A percentile compares a stretch with the other conserved stretches of the same genome.
These are phyloP conservation scores for Phytophthora capsici DNA, from an alignment of 352 stramenopile genomes.

Conservation along the genomic window DNA sequence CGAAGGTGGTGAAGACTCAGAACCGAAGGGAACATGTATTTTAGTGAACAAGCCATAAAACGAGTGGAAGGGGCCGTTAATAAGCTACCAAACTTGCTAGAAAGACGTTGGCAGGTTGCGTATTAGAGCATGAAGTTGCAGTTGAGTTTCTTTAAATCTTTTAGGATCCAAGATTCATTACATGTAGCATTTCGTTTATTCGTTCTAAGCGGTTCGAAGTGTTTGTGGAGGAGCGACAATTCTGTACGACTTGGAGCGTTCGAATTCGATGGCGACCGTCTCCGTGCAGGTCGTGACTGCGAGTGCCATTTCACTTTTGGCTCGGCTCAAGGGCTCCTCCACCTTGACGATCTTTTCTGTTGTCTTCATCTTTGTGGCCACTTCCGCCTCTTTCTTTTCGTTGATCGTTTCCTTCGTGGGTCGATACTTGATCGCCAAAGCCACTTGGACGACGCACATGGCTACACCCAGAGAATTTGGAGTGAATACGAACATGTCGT, in stretches of 20 bases:
- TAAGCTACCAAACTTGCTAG: no score
- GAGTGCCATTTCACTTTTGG: not conserved
- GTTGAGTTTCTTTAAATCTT: no score
- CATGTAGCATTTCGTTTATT: no score
- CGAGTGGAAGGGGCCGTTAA: not conserved
- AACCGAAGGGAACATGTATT: slow-evolving; percentile 8
- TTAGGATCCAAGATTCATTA: no score
- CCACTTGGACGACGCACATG: slow-evolving; percentile 36
- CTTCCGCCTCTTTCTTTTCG: not conserved
- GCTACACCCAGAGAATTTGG: slow-evolving; percentile 45
- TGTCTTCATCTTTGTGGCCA: slow-evolving; percentile 7
- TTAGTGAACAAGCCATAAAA: not conserved
- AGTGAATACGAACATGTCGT: slow-evolving; percentile 50
- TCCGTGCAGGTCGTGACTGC: not conserved
- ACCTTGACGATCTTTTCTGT: slow-evolving; percentile 3
- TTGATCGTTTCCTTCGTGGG: slow-evolving; percentile 16
- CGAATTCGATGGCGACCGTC: not conserved
- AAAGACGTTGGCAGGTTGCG: no score
- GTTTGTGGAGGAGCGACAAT: no score
- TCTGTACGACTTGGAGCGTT: not conserved
- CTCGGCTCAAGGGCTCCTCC: slow-evolving; percentile 4
- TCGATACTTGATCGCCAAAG: slow-evolving; percentile 34
- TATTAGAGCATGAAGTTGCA: no score
- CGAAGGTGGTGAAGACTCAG: slow-evolving; percentile 6
- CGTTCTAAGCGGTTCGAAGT: no score